These are phyloP conservation scores for Clitopilus hobsonii DNA, from an alignment of 768 basidiomycete species.

Conservation along the genomic window DNA sequence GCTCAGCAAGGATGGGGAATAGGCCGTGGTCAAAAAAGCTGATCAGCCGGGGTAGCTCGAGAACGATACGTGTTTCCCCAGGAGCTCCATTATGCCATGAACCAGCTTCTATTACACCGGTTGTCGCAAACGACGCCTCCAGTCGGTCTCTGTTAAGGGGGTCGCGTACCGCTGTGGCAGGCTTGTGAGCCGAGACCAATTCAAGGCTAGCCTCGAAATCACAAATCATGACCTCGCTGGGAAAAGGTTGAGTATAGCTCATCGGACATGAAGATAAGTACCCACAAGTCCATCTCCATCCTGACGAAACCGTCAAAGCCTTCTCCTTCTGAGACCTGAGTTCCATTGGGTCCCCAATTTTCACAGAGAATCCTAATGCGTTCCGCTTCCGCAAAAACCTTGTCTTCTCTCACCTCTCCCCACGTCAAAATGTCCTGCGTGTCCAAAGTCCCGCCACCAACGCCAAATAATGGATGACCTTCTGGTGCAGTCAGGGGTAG, in stretches of 20 bases:
- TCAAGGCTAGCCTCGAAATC: slow-evolving; percentile 23
- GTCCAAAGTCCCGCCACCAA: slow-evolving; percentile 25
- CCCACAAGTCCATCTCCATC: slow-evolving; percentile 25
- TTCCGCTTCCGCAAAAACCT: slow-evolving; percentile 13
- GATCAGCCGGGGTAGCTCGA: slow-evolving; percentile 35
- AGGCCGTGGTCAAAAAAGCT: slow-evolving; percentile 38
- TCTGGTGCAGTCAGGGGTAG: slow-evolving; percentile 2
- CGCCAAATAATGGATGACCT: neutral
- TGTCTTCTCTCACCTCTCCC: slow-evolving; percentile 15
- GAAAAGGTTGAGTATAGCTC: neutral
- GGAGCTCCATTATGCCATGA: slow-evolving; percentile 37
- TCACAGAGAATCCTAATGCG: slow-evolving; percentile 23
- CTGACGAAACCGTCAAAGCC: slow-evolving; percentile 34
- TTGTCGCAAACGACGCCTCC: neutral
- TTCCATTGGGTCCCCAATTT: neutral
- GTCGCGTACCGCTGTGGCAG: neutral
- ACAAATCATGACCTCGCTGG: slow-evolving; percentile 32
- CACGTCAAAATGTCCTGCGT: slow-evolving; percentile 31
- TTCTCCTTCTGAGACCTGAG: slow-evolving; percentile 22
- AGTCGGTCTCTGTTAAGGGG: neutral
- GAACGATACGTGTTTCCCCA: slow-evolving; percentile 36
- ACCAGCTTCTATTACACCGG: slow-evolving; percentile 25
- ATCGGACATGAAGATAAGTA: neutral
- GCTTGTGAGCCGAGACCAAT: slow-evolving; percentile 11
- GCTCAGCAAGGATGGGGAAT: slow-evolving; percentile 29